Conservation (phyloP, 176 grass and related monocot species). For the Avena atlantica region DNA sequence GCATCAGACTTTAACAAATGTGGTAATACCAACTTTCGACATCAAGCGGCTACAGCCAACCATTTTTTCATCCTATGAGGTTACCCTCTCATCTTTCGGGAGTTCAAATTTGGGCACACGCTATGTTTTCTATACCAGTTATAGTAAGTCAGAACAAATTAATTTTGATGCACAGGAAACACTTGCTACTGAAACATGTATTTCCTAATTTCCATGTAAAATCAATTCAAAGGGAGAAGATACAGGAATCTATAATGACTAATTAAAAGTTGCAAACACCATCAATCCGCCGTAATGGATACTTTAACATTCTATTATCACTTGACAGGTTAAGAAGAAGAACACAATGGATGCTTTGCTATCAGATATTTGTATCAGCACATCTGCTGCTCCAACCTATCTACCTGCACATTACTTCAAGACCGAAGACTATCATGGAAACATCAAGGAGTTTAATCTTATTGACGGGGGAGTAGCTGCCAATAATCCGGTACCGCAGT, state of each 20-base stretch:
- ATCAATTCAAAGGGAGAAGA: no score
- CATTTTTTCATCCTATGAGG: conserved; percentile 86
- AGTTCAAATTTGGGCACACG: conserved; percentile 7
- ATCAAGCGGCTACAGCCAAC: conserved; percentile 79
- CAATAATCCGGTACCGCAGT: conserved; percentile 79
- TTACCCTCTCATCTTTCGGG: conserved; percentile 23
- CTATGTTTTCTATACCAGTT: neutral
- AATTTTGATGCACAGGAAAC: neutral
- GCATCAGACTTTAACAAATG: conserved; percentile 76
- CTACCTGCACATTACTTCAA: conserved; percentile 79
- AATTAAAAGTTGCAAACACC: no score
- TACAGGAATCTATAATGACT: no score
- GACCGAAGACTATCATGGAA: conserved; percentile 61
- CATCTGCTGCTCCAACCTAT: conserved; percentile 86
- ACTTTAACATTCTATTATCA: conserved; percentile 5
- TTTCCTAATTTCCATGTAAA: no score
- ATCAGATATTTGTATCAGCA: conserved; percentile 89
- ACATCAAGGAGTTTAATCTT: conserved; percentile 79
- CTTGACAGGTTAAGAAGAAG: conserved; percentile 48
- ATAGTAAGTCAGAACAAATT: conserved; percentile 6
- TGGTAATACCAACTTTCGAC: conserved; percentile 88
- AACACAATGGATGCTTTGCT: conserved; percentile 69
- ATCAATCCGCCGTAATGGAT: conserved; percentile 21
- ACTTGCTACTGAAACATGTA: neutral
- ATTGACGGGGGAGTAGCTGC: conserved; percentile 85